Percentiles rank a stretch among this genome's conserved stretches.
Conservation (phyloP, 371 early-diverging fungal genomes). For the Zopfochytrium polystomum region DNA sequence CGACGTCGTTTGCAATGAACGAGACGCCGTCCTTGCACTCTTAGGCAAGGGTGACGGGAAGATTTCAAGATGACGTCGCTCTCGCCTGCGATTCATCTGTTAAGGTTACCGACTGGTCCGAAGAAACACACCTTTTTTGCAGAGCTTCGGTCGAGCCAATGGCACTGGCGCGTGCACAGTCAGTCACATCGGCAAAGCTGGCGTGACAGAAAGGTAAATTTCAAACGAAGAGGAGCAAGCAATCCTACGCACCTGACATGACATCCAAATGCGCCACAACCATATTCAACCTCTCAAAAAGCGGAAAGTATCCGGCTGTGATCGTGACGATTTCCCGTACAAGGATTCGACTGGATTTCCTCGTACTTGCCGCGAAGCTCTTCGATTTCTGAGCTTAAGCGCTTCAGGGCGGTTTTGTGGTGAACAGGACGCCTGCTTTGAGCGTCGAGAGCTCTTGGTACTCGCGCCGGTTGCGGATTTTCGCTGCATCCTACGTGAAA, state of each 20-base stretch:
- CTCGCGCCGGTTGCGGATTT: slow-evolving; percentile 59
- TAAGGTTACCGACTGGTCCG: neutral
- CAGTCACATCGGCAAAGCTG: slow-evolving; percentile 87
- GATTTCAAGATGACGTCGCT: slow-evolving; percentile 63
- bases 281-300: slow-evolving; percentile 73
- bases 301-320: slow-evolving; percentile 78
- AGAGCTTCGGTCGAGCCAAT: slow-evolving; percentile 76
- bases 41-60: slow-evolving; percentile 92
- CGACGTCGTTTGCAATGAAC: slow-evolving; percentile 92
- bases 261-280: slow-evolving; percentile 83
- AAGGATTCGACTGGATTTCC: slow-evolving; percentile 63
- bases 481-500: slow-evolving; percentile 55
- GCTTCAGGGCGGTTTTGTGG: slow-evolving; percentile 68
- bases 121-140: slow-evolving; percentile 39
- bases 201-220: neutral
- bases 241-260: slow-evolving; percentile 36
- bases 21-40: slow-evolving; percentile 85
- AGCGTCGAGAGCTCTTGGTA: slow-evolving; percentile 87
- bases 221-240: neutral
- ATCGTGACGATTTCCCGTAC: slow-evolving; percentile 83
- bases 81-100: slow-evolving; percentile 44
- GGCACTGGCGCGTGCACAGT: slow-evolving; percentile 79
- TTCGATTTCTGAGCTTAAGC: slow-evolving; percentile 51
- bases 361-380: slow-evolving; percentile 63
- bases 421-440: slow-evolving; percentile 85